phyloP scores from a whole-genome alignment of 1,139 yeast species.

The Hyphopichia khmerensis region DNA sequence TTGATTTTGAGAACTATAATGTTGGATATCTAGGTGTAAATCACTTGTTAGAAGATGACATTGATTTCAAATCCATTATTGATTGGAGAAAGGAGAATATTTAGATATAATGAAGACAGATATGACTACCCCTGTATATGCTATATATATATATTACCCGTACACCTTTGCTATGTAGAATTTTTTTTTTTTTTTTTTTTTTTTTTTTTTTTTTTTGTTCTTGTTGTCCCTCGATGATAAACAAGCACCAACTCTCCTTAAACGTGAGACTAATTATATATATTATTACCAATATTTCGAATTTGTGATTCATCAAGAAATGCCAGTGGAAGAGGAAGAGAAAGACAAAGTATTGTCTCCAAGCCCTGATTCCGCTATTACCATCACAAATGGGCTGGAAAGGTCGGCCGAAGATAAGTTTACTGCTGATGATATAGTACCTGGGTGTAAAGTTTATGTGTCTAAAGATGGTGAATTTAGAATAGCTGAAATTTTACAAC shows the following conservation, averaged over 20 bases:
- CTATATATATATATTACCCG: too few species aligned
- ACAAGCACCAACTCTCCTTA: background rate
- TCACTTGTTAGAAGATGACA: slow-evolving; percentile 9
- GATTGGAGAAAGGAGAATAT: slow-evolving; percentile 8
- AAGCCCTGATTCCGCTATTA: slow-evolving; percentile 3
- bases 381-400: slow-evolving; percentile 6
- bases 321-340: slow-evolving; percentile 4
- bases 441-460: slow-evolving; percentile 82
- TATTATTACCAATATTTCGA: background rate
- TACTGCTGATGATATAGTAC: slow-evolving; percentile 48
- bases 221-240: background rate
- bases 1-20: slow-evolving; percentile 32
- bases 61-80: slow-evolving; percentile 4
- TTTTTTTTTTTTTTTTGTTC: background rate
- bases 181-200: background rate
- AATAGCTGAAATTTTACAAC: slow-evolving; percentile 81
- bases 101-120: too few species aligned
- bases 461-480: slow-evolving; percentile 78
- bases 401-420: slow-evolving; percentile 17
- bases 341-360: slow-evolving; percentile 1
- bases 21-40: slow-evolving; percentile 36
- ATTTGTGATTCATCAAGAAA: background rate
- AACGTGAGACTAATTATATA: background rate
- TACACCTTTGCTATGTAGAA: background rate
- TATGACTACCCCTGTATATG: too few species aligned